Evolutionary conservation across 371 early-diverging fungal species (phyloP), one percentile per base, ranked within the genome.

Genomic region (Mortierella sp.): DNA sequence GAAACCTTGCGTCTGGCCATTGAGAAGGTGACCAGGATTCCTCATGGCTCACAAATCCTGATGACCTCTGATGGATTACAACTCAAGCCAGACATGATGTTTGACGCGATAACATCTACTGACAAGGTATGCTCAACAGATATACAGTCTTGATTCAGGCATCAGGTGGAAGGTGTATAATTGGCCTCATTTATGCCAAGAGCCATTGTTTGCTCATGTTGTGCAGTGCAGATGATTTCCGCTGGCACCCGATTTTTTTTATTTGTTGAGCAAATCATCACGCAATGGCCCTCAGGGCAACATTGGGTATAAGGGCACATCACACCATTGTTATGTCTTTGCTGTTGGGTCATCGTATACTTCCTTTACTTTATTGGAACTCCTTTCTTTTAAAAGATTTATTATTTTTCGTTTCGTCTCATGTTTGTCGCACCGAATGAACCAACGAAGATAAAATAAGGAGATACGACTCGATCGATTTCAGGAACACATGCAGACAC

Each of bases 21-120:
- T 53, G 87, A 89, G 64, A 74, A 77, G 64, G 72, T 70, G 55
- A 85, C 86, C 22, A 87, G 86, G 42, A 85, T 90, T 17, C 85
- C 88, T 15, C 72, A 77, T 15, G 72, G 75, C 43, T 83, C 82
- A 51, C 91, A 90, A 76, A 89, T 90, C 70, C 71, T 90, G 60
- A 89, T 90, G 88, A 90, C 91, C 19, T 86, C 87, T 61, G 84
- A 79, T 66, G 91, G 91, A 8, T 80, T 83, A 12, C 87, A 86
- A 68, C 87, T 90, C 40, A 86, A 84, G 72, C 77, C 83, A 54
- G 84, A 84, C n/a, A 87, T 87, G 72, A 68, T 89, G 43, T 68
- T 75, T 29, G 86, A 86, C 26, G 84, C 87, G 1, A 63, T 87
- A 29, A 74, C 85, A 31, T 85, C 89, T 13, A 82, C 82, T n/a